Evolutionary conservation across 2,329 filamentous ascomycete genomes (phyloP), one percentile per base, ranked within the genome.

Genomic region (Aspergillus sp.): DNA sequence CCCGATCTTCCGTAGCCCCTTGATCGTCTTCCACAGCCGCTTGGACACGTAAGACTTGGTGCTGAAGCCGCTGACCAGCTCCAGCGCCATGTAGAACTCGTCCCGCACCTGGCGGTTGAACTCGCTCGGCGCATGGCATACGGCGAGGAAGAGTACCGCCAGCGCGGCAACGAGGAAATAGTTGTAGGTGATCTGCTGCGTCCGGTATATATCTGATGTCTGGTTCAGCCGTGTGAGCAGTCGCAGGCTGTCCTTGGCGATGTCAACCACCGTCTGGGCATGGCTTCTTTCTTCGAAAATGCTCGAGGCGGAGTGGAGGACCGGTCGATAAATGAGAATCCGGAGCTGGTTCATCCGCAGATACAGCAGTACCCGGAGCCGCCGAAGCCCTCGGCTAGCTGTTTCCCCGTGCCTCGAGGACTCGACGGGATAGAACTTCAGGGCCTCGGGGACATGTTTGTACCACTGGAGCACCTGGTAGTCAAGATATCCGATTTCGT

Each of bases 381-480:
- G 78, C 45, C 80, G 78, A 13, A 80, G 63, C 40, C 78, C 78
- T 42, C 84, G 80, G 13, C 71, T 74, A 1, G 72, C 68, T 1
- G 69, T 68, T 7, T 70, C 62, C 19, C 52, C 60, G 35, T 52
- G 61, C 35, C 53, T 55, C 8, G 63, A 61, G 11, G 71, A 47
- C 52, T 76, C 63, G 54, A 71, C 46, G 61, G 67, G 72, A 52
- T 74, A 68, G 67, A 83, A 71, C 64, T 78, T 66, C 43, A 82
- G 52, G 58, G 72, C 61, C 52, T 78, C 42, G 54, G 89, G 58
- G 24, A 93, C 74, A 10, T 72, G 71, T 11, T 82, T 78, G 48
- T 93, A 89, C 89, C 89, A 96, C 44, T 85, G 76, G 4, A 91
- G 65, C 29, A 94, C 80, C 49, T 93, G 82, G 38, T 79, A 80